Base-by-base conservation (phyloP, 139 green algal genomes). In the Chlorella sp. region DNA sequence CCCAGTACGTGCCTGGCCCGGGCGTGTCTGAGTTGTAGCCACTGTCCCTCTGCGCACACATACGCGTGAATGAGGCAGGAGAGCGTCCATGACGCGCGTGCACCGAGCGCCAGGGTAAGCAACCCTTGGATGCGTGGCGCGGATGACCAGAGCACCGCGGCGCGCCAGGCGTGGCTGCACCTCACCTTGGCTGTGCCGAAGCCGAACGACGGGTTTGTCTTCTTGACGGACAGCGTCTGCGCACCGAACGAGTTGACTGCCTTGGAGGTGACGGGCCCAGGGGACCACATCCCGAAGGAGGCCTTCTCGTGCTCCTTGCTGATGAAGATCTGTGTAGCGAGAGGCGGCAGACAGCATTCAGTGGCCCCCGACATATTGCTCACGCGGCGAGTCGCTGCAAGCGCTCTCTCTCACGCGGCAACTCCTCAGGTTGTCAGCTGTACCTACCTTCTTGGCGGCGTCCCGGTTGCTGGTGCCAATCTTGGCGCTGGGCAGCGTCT, bases 241-340 rank as follows among this genome's bases (percentile, higher is more conserved):
- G 20, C 26, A 2, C 86, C 86, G 23, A 86, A 77, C 36, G 64
- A 70, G 35, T 74, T 73, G 31, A 80, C 67, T 0, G 59, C 68
- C 29, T 79, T 51, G 27, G 68, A 79, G 17, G 76, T 89, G 29
- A 74, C 71, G 35, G 86, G 86, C 1, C 86, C 86, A 17, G 86
- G 86, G 5, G 76, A 84, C 69, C 66, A 74, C 63, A 77, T 72
- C 14, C 86, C 82, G 42, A 69, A 87, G 3, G 51, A 62, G 42
- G 69, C 74, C 79, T 91, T 91, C 51, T 89, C 86, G 49, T 91
- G 86, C 74, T 91, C 86, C 63, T 83, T 83, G 24, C 73, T 83
- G 60, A 91, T 89, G 70, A 91, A 88, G 27, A 86, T 80, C 85
- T 89, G 74, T 59, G 49, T 17, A 59, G 49, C 14, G 14, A 26